Evolutionary conservation across 2,329 filamentous ascomycete species (phyloP).

Genomic region (Dactylellina haptotyla): DNA sequence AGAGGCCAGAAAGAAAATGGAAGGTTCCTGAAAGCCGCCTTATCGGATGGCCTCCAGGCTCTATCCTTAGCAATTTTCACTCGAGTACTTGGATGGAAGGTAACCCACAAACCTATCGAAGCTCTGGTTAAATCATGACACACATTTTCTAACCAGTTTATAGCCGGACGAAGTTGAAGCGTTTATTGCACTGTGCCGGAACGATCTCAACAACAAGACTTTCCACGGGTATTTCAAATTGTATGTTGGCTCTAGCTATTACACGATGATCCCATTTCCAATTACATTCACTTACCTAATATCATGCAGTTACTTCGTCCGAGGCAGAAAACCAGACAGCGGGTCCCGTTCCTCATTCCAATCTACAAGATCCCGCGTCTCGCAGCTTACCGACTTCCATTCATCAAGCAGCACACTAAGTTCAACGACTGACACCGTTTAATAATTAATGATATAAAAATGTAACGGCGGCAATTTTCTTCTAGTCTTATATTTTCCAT

Average conservation of each 20-base stretch:
- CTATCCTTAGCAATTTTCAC: constrained; percentile 59
- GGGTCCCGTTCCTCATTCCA: not conserved
- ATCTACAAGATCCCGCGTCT: constrained; percentile 1
- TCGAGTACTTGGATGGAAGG: constrained; percentile 40
- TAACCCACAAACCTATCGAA: not conserved
- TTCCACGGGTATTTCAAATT: constrained; percentile 52
- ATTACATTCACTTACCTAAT: not conserved
- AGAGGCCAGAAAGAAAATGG: constrained; percentile 67
- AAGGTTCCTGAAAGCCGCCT: constrained; percentile 60
- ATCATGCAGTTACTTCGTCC: constrained; percentile 37
- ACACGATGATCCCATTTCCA: not conserved
- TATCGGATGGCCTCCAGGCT: constrained; percentile 60
- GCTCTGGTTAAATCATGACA: not conserved
- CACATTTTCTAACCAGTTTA: not conserved
- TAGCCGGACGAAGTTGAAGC: constrained; percentile 51
- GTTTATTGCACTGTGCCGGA: constrained; percentile 43
- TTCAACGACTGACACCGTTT: constrained; percentile 24
- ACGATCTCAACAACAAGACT: constrained; percentile 44
- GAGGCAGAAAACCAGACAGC: constrained; percentile 33
- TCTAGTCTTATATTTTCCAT: too few species aligned
- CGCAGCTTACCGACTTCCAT: not conserved
- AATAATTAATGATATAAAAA: not conserved
- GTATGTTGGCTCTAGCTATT: constrained; percentile 19
- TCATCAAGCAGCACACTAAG: constrained; percentile 34
- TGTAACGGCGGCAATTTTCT: too few species aligned